Evolutionary conservation across 805 yeast genomes (phyloP), one percentile per base, ranked within the genome.

Genomic region (Lipomyces anomalus): DNA sequence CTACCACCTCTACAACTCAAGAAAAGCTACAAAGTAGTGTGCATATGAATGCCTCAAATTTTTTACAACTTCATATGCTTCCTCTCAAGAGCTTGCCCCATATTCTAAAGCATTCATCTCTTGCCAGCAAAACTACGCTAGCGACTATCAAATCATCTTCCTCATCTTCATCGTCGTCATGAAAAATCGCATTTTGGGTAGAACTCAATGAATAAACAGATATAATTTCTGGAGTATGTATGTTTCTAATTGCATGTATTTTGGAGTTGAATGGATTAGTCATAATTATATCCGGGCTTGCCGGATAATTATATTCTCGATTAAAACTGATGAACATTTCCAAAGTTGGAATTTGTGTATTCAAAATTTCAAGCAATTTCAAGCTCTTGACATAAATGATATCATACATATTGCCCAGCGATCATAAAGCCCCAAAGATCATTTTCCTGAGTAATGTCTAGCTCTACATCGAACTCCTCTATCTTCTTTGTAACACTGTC

Each of bases 21-120:
- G 56, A 58, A 33, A 71, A 63, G 53, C 65, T 74, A 1, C 75
- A 75, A 55, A 63, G 65, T 26, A 76, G 85, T 36, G 74, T 88
- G 11, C 75, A 78, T 57, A 69, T 71, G 24, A 73, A 76, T 22
- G 72, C 82, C 1, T 67, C 81, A 0, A 59, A 69, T 5, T 86
- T 77, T 57, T 68, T 89, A 24, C 94, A 84, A 59, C 78, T 75
- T 9, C 76, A 79, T 45, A 72, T 88, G 65, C 65, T 82, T 6
- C 77, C 78, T 3, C 67, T 85, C 55, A 81, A 84, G 55, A 71
- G 72, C 22, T 58, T 83, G 13, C 87, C 86, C 3, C 67, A 65
- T 30, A 60, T 64, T 2, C 61, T 74, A 42, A 65, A 70, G 47
- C 48, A 47, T 40, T 26, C 30, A 13, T 26, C 30, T 13, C 24